phyloP scores from a whole-genome alignment of 2,329 filamentous ascomycete genomes.

The Neocucurbitaria cava region DNA sequence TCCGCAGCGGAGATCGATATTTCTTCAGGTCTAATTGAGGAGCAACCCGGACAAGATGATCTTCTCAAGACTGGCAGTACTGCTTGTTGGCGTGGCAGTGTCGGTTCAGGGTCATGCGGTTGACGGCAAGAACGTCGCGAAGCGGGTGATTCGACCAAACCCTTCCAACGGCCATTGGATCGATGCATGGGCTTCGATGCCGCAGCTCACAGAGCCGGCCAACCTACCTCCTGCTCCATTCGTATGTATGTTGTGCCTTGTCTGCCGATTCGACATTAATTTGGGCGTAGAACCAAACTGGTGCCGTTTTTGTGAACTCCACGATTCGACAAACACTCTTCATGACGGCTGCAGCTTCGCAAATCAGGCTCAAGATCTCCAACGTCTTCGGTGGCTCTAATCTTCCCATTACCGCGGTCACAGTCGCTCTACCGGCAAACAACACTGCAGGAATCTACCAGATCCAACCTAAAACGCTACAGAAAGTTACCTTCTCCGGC shows the following conservation, averaged over 20 bases:
- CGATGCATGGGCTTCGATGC: conserved; percentile 71
- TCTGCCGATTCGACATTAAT: no score
- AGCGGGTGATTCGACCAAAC: conserved; percentile 28
- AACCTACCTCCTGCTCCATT: conserved; percentile 69
- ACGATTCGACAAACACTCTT: conserved; percentile 72
- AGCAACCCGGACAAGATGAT: conserved; percentile 16
- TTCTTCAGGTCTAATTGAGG: neutral
- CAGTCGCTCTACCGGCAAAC: conserved; percentile 63
- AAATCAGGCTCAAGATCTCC: conserved; percentile 68
- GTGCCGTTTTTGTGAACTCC: conserved; percentile 64
- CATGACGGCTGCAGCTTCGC: conserved; percentile 62
- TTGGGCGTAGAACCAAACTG: conserved; percentile 62
- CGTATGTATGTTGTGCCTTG: conserved; percentile 20
- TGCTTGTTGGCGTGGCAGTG: conserved; percentile 18
- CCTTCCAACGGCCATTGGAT: conserved; percentile 61
- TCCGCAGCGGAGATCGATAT: neutral
- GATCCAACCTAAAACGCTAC: conserved; percentile 61
- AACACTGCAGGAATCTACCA: conserved; percentile 61
- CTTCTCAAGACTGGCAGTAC: conserved; percentile 16
- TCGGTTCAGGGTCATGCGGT: conserved; percentile 17
- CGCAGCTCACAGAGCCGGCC: conserved; percentile 66
- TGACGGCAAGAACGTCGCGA: conserved; percentile 6
- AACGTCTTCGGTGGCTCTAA: conserved; percentile 70
- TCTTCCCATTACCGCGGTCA: conserved; percentile 65
- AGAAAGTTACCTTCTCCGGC: conserved; percentile 65